phyloP scores from a whole-genome alignment of 2,329 filamentous ascomycete species.

The Arthrobotrys entomopaga region DNA sequence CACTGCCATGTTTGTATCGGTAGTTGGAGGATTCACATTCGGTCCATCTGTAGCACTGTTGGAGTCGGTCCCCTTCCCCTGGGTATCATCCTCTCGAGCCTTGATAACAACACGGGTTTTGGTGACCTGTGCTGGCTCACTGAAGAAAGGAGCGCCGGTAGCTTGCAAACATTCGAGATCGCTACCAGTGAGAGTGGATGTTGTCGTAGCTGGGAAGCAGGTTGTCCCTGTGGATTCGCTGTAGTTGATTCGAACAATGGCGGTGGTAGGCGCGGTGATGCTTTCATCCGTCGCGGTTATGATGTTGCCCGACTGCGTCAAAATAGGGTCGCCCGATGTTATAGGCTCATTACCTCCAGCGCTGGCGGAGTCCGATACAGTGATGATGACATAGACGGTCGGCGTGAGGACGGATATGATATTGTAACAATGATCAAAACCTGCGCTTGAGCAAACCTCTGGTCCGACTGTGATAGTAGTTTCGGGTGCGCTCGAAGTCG shows the following conservation, averaged over 20 bases:
- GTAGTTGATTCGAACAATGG: slow-evolving; percentile 13
- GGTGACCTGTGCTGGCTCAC: slow-evolving; percentile 22
- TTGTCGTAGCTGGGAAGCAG: slow-evolving; percentile 23
- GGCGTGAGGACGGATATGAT: slow-evolving; percentile 21
- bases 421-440: slow-evolving; percentile 28
- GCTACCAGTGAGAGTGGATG: slow-evolving; percentile 21
- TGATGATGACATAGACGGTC: slow-evolving; percentile 49
- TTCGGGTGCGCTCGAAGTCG: slow-evolving; percentile 20
- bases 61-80: slow-evolving; percentile 39
- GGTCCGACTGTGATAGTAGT: slow-evolving; percentile 21
- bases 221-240: slow-evolving; percentile 27
- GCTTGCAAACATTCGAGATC: slow-evolving; percentile 14
- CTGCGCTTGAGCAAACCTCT: slow-evolving; percentile 24
- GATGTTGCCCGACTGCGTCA: slow-evolving; percentile 42
- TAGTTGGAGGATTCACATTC: not conserved
- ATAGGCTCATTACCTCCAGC: slow-evolving; percentile 27
- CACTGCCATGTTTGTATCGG: not conserved
- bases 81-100: slow-evolving; percentile 40
- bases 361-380: slow-evolving; percentile 19
- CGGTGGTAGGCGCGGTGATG: slow-evolving; percentile 21
- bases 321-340: slow-evolving; percentile 46
- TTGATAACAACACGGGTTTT: slow-evolving; percentile 48
- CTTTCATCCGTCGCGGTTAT: slow-evolving; percentile 13
- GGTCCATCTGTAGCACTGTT: slow-evolving; percentile 5
- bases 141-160: slow-evolving; percentile 3